phyloP scores from a whole-genome alignment of 78 protist genomes.

The Diacronema lutheri region DNA sequence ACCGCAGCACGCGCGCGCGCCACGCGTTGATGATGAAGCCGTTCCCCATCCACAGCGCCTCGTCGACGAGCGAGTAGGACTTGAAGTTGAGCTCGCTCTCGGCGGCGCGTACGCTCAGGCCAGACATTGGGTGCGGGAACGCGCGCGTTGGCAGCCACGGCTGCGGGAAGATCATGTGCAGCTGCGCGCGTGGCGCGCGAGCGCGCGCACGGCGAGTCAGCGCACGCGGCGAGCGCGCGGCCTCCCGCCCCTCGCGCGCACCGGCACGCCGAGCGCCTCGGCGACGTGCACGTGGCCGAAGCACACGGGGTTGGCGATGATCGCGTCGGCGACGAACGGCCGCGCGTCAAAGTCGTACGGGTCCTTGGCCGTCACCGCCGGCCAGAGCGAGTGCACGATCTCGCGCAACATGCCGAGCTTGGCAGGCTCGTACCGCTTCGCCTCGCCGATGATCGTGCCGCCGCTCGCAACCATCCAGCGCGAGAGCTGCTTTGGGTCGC shows the following conservation, averaged over 20 bases:
- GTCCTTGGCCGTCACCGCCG: not conserved
- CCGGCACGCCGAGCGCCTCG: slow-evolving; percentile 6
- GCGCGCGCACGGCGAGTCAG: no score
- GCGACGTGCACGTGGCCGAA: slow-evolving; percentile 1
- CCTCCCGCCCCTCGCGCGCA: no score
- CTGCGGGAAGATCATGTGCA: no score
- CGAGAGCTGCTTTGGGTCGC: not conserved
- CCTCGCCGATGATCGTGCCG: not conserved
- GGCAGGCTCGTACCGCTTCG: not conserved
- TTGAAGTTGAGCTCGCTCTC: not conserved
- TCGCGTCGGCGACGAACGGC: not conserved
- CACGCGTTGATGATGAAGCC: not conserved
- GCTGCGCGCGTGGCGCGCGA: no score
- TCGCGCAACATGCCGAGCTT: not conserved
- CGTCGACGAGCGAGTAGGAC: not conserved
- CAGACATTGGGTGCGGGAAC: no score
- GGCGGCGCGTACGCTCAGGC: not conserved
- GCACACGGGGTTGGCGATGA: not conserved
- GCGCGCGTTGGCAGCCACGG: no score
- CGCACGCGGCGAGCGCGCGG: no score
- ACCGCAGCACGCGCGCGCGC: not conserved
- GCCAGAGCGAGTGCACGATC: not conserved
- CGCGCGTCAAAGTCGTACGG: not conserved
- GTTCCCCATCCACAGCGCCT: not conserved
- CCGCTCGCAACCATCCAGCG: not conserved